Conservation (phyloP, 176 grass and related monocot genomes). For the Phoenix dactylifera region DNA sequence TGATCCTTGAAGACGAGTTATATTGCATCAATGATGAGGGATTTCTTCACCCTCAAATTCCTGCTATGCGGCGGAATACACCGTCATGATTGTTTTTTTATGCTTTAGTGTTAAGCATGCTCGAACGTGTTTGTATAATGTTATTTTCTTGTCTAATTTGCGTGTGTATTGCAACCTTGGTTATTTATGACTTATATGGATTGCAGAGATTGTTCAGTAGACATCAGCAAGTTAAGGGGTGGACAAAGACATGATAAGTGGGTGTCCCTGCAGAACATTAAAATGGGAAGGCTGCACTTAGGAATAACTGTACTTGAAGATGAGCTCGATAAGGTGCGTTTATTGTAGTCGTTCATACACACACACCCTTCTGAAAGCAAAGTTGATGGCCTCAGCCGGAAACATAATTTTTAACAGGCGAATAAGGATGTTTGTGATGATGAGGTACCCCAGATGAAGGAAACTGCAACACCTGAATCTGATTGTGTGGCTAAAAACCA, state of each 20-base stretch:
- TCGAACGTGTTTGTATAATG: too few relatives aligned
- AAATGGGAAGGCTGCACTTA: slow-evolving; percentile 76
- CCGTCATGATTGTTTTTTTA: too few relatives aligned
- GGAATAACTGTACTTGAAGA: slow-evolving; percentile 74
- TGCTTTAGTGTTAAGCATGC: too few relatives aligned
- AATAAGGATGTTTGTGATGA: slow-evolving; percentile 18
- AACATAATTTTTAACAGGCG: slow-evolving; percentile 19
- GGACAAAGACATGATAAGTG: slow-evolving; percentile 94
- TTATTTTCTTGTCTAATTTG: too few relatives aligned
- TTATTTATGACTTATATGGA: slow-evolving; percentile 1
- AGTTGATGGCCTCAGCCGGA: slow-evolving; percentile 6
- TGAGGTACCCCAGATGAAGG: slow-evolving; percentile 17
- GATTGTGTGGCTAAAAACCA: slow-evolving; percentile 22
- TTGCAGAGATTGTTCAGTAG: slow-evolving; percentile 57
- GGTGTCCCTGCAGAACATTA: slow-evolving; percentile 75
- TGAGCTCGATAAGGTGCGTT: slow-evolving; percentile 51
- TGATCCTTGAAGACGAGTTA: too few relatives aligned
- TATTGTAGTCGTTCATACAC: not conserved
- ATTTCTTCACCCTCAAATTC: too few relatives aligned
- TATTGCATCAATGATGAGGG: too few relatives aligned
- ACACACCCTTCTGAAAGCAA: not conserved
- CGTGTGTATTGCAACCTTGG: too few relatives aligned
- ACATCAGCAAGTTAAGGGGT: slow-evolving; percentile 57
- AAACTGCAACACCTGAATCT: slow-evolving; percentile 25
- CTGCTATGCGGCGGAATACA: too few relatives aligned